phyloP scores from a whole-genome alignment of 352 stramenopile species.

The Pythium apleroticum region DNA sequence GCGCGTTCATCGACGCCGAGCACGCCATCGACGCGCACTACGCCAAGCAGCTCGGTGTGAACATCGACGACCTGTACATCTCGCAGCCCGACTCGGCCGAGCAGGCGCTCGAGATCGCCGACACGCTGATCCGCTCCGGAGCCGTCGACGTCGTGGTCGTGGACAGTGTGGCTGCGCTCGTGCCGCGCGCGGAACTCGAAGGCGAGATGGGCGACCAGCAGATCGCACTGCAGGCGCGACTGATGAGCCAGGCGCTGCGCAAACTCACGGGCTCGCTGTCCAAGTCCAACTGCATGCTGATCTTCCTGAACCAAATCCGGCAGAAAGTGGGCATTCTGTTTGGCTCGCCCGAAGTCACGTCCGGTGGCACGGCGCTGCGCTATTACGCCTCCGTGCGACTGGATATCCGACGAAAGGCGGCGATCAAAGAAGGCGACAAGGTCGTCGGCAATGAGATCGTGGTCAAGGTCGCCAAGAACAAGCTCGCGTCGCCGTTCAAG shows the following conservation, averaged over 20 bases:
- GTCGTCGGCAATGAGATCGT: constrained; percentile 96
- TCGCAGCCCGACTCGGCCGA: constrained; percentile 97
- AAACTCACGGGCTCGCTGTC: constrained; percentile 96
- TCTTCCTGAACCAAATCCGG: constrained; percentile 99
- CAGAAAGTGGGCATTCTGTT: constrained; percentile 98
- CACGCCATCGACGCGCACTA: constrained; percentile 98
- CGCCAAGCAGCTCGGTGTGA: constrained; percentile 90
- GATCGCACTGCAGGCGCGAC: constrained; percentile 96
- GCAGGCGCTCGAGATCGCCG: constrained; percentile 98
- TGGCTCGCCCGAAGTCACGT: constrained; percentile 97
- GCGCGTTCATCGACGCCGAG: constrained; percentile 98
- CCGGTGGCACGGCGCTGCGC: constrained; percentile 82
- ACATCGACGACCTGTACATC: constrained; percentile 96
- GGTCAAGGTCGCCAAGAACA: constrained; percentile 99
- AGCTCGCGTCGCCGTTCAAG: constrained; percentile 96
- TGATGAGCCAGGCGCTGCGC: constrained; percentile 97
- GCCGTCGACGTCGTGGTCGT: constrained; percentile 98
- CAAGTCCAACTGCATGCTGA: constrained; percentile 95
- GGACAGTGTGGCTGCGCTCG: constrained; percentile 96
- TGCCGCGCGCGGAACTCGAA: constrained; percentile 95
- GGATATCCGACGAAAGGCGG: constrained; percentile 94
- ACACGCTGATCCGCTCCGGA: constrained; percentile 95
- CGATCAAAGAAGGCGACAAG: constrained; percentile 89
- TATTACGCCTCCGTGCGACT: constrained; percentile 92
- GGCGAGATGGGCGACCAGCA: constrained; percentile 95